Evolutionary conservation across 2,329 filamentous ascomycete genomes (phyloP).

Genomic region (Fusarium burgessii): DNA sequence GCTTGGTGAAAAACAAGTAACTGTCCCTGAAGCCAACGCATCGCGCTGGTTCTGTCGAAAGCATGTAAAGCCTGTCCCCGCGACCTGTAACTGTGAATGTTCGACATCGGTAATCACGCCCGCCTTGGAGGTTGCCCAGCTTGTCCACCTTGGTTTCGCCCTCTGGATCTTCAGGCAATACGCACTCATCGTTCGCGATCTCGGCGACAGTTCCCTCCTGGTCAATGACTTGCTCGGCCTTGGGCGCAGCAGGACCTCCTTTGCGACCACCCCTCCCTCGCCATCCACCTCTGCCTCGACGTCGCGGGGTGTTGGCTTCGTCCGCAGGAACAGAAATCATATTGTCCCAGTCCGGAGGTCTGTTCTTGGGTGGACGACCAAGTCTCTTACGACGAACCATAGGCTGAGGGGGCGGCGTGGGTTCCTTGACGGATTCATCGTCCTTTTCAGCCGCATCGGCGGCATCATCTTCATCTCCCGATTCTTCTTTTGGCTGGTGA

Average conservation of each 20-base stretch:
- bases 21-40: conserved; percentile 98
- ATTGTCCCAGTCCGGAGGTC: conserved; percentile 81
- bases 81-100: conserved; percentile 92
- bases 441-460: conserved; percentile 49
- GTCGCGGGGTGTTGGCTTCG: conserved; percentile 70
- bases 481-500: conserved; percentile 65
- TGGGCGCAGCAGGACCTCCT: conserved; percentile 78
- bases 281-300: conserved; percentile 78
- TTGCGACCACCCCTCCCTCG: conserved; percentile 73
- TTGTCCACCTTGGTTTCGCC: conserved; percentile 96
- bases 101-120: conserved; percentile 92
- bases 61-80: conserved; percentile 92
- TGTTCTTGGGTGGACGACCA: conserved; percentile 88
- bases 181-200: conserved; percentile 92
- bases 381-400: conserved; percentile 80
- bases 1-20: conserved; percentile 99
- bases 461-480: conserved; percentile 55
- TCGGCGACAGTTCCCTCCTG: conserved; percentile 94
- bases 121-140: conserved; percentile 82
- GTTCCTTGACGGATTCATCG: conserved; percentile 62
- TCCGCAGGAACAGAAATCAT: conserved; percentile 67
- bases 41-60: conserved; percentile 96
- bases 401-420: conserved; percentile 68
- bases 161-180: conserved; percentile 85
- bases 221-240: conserved; percentile 87